These are phyloP conservation scores for Plantago lanceolata DNA, from an alignment of 305 asterid genomes.

Conservation along the genomic window DNA sequence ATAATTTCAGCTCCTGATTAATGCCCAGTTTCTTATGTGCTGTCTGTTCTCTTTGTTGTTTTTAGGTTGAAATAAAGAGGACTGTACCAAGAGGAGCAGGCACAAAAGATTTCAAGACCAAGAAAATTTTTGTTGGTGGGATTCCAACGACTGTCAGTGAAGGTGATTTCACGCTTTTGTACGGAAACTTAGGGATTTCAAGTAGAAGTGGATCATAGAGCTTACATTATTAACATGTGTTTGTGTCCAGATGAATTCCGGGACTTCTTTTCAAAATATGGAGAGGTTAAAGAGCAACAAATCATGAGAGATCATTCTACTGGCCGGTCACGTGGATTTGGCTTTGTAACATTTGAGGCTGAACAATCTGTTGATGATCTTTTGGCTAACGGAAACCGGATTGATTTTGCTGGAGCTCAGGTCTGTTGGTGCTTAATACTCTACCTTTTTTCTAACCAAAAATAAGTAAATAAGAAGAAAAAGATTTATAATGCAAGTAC, in stretches of 20 bases:
- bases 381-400: constrained; percentile 46
- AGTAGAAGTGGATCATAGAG: not conserved
- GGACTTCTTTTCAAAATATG: constrained; percentile 46
- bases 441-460: not conserved
- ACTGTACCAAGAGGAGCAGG: constrained; percentile 53
- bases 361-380: constrained; percentile 50
- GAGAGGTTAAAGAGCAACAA: constrained; percentile 54
- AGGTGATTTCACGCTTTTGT: constrained; percentile 29
- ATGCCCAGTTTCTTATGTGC: constrained; percentile 9
- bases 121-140: constrained; percentile 50
- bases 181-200: not conserved
- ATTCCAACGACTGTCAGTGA: constrained; percentile 44
- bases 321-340: constrained; percentile 57
- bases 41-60: not conserved
- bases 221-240: constrained; percentile 24
- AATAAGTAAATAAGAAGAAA: not conserved
- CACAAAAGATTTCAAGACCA: constrained; percentile 47
- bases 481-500: not conserved
- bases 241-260: constrained; percentile 42
- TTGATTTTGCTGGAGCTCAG: constrained; percentile 53
- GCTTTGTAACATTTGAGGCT: constrained; percentile 48
- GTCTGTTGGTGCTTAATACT: constrained; percentile 22
- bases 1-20: not conserved
- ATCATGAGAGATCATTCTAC: constrained; percentile 55
- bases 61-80: constrained; percentile 59